A percentile compares a stretch with the other conserved stretches of the same genome.
phyloP scores from a whole-genome alignment of 2,329 filamentous ascomycete species.

The Chaetomium sp. region DNA sequence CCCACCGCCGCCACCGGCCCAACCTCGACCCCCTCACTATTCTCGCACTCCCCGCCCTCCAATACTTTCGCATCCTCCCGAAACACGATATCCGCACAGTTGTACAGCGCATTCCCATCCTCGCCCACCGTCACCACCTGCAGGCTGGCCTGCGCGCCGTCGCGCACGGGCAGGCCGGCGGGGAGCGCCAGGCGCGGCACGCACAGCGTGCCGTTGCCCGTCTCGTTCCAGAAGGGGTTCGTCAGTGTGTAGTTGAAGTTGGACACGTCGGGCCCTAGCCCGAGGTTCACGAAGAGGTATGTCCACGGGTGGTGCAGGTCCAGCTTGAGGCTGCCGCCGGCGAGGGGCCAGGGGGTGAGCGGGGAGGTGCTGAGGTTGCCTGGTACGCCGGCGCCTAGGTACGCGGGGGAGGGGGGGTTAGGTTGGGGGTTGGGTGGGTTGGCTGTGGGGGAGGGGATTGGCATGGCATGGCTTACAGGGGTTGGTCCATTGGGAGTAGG shows the following conservation, averaged over 20 bases:
- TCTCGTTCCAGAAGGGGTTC: slow-evolving; percentile 59
- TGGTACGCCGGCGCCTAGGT: slow-evolving; percentile 51
- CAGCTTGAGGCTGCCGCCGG: slow-evolving; percentile 51
- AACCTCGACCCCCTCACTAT: slow-evolving; percentile 56
- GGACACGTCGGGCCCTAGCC: slow-evolving; percentile 50
- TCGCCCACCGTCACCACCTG: slow-evolving; percentile 69
- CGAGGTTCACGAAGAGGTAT: slow-evolving; percentile 58
- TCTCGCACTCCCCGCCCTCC: slow-evolving; percentile 56
- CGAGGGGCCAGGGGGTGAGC: slow-evolving; percentile 57
- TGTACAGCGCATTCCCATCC: slow-evolving; percentile 65
- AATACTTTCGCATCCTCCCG: slow-evolving; percentile 52
- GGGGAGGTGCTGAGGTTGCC: slow-evolving; percentile 44
- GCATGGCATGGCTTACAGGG: slow-evolving; percentile 47
- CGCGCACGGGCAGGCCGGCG: slow-evolving; percentile 50
- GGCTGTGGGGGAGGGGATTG: no score
- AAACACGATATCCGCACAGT: slow-evolving; percentile 75
- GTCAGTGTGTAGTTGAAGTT: slow-evolving; percentile 72
- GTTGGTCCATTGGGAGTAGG: slow-evolving; percentile 52
- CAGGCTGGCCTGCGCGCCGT: slow-evolving; percentile 66
- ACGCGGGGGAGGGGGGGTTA: not conserved
- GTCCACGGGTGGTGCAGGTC: slow-evolving; percentile 55
- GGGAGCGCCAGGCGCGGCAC: slow-evolving; percentile 61
- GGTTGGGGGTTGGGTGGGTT: not conserved
- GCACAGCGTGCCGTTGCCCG: slow-evolving; percentile 66
- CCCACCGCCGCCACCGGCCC: slow-evolving; percentile 38